Base-by-base conservation (phyloP, 1,284 basidiomycete species). In the Pseudozyma tsukubaensis region DNA sequence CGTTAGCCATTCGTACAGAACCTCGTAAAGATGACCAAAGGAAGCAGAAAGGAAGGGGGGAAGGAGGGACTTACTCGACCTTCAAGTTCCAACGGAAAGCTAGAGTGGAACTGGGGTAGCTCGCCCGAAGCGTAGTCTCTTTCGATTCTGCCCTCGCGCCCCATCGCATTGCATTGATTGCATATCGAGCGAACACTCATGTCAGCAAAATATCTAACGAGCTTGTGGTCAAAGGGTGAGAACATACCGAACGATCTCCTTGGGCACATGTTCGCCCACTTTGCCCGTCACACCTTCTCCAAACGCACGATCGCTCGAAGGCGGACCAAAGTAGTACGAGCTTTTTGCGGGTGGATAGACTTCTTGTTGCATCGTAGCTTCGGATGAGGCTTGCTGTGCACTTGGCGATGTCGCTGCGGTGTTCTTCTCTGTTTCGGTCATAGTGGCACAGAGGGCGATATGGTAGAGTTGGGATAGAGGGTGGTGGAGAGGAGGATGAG, bases 71-170 rank as follows among this genome's bases (percentile, higher is more conserved):
- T 78, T 81, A 93, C 91, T 82, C 92, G 88, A 59, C 92, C 91
- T 78, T 93, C 92, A 8, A 94, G 86, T 79, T 94, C 92, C 21
- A 94, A 85, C 2, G 92, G 92, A 83, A 91, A 94, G 71, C 91
- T 88, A 0, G 92, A 88, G 35, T 91, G 87, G 83, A 94, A 85
- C 82, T 94, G 93, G 12, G 89, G 87, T 21, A 94, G 85, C 82
- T 94, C 92, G 6, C 92, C 92, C 0, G 90, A 89, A 16, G 87
- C 88, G 79, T 93, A 94, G 84, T 94, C 92, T 47, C 93, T 87
- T 84, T 94, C 92, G 52, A 94, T 87, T 39, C 92, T 72, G 34
- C 9, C 5, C 35, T 3, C 44, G 4, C 19, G 10, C 16, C 13
- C 42, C 13, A 43, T 11, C 18, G 21, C 12, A 36, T 42, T n/a